These are phyloP conservation scores for Eutrema yunnanense DNA, from an alignment of 345 rosid genomes.

Conservation along the genomic window DNA sequence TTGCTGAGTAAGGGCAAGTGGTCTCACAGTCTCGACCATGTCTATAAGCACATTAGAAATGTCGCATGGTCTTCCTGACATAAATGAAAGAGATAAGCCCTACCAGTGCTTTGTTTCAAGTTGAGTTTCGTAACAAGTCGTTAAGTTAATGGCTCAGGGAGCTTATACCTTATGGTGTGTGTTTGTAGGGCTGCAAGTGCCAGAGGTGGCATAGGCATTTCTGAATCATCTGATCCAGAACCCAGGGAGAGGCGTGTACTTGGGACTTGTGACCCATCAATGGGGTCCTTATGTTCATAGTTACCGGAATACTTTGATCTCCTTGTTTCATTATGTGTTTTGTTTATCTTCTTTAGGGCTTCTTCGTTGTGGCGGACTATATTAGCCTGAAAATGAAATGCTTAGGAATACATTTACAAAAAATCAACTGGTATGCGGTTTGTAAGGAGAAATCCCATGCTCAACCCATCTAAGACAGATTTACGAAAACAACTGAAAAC, in stretches of 20 bases:
- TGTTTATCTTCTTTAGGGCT: slow-evolving; percentile 45
- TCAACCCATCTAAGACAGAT: background rate
- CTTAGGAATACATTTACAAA: background rate
- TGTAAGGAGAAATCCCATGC: background rate
- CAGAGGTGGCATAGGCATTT: slow-evolving; percentile 91
- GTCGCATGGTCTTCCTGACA: slow-evolving; percentile 95
- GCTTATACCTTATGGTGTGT: slow-evolving; percentile 57
- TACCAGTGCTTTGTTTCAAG: background rate
- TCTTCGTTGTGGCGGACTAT: slow-evolving; percentile 75
- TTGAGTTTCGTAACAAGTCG: background rate
- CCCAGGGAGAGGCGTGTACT: slow-evolving; percentile 30
- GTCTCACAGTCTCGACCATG: slow-evolving; percentile 72
- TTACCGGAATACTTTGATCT: slow-evolving; percentile 45
- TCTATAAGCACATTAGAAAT: slow-evolving; percentile 69
- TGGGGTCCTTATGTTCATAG: slow-evolving; percentile 24
- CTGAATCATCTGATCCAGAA: slow-evolving; percentile 52
- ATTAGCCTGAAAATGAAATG: slow-evolving; percentile 48
- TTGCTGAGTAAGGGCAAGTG: slow-evolving; percentile 75
- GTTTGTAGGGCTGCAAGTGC: slow-evolving; percentile 58
- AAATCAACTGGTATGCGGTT: background rate
- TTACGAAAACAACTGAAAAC: background rate
- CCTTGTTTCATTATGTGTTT: slow-evolving; percentile 39
- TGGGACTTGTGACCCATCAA: slow-evolving; percentile 25
- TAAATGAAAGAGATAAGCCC: slow-evolving; percentile 43
- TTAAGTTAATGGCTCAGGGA: background rate